Evolutionary conservation across 257 asterid species (phyloP), one percentile per base, ranked within the genome.

Genomic region (Scutellaria barbata): DNA sequence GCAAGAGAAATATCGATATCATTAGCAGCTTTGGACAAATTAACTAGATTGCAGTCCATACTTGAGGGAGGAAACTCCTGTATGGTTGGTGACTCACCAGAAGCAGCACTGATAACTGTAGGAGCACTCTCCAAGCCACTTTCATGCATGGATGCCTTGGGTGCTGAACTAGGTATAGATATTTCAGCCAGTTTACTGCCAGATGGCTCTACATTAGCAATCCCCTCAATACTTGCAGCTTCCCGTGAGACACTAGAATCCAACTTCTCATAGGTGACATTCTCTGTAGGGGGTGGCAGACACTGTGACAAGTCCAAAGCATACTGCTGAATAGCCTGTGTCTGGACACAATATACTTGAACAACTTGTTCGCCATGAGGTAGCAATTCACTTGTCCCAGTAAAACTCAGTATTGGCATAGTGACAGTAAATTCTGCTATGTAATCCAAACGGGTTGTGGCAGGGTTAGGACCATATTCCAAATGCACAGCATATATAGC

Each of bases 261-360:
- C 51, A 90, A 77, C 84, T 76, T 92, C 76, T 95, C 97, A 51
- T 76, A 78, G 37, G 74, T 63, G 39, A 75, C 74, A 73, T 77
- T 88, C 64, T 86, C 98, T 69, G 79, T 69, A 3, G 90, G 96
- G 43, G 90, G 90, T 52, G 98, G 98, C 56, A 92, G 82, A 81
- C 99, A 95, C 79, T 90, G 99, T 14, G 90, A 92, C 76, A 90
- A 82, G 53, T 95, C 96, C 82, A 95, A 78, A 37, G 98, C 97
- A 80, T 95, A 92, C 81, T 92, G 96, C 86, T 95, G 98, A 82
- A 95, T 95, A 71, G 98, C 99, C 77, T 87, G 97, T 1, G 99
- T 95, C 83, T 95, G 99, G 74, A 95, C 96, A 71, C 99, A 92
- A 75, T 95, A 95, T 35, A 95, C 96, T 85, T 88, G 97, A 73